These are phyloP conservation scores for Orbilia oligospora DNA, from an alignment of 2,329 filamentous ascomycete species.

Conservation along the genomic window DNA sequence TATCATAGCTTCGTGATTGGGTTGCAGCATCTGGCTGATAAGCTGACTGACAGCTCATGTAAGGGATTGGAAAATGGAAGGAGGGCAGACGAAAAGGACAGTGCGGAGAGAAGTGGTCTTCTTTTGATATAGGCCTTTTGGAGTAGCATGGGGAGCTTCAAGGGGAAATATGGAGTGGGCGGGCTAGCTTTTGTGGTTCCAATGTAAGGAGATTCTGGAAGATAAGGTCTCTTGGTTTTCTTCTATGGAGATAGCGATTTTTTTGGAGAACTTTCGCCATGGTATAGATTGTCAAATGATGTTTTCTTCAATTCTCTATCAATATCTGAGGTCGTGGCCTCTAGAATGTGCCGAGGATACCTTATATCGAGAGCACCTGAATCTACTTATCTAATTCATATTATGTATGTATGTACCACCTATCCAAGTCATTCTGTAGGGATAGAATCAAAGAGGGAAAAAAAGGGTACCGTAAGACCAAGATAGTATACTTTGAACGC, in stretches of 20 bases:
- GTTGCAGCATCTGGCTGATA: slow-evolving; percentile 47
- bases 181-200: not conserved
- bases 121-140: not conserved
- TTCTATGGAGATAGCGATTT: slow-evolving; percentile 18
- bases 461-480: slow-evolving; percentile 12
- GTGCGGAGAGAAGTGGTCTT: slow-evolving; percentile 13
- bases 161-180: not conserved
- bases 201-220: slow-evolving; percentile 8
- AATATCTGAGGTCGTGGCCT: slow-evolving; percentile 8
- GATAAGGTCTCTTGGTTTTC: slow-evolving; percentile 1
- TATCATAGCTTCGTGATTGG: slow-evolving; percentile 56
- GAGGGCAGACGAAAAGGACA: slow-evolving; percentile 21
- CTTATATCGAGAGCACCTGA: not conserved
- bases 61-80: slow-evolving; percentile 18
- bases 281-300: not conserved
- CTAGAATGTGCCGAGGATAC: slow-evolving; percentile 6
- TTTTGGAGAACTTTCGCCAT: not conserved
- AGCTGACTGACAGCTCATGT: slow-evolving; percentile 34
- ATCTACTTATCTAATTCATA: slow-evolving; percentile 13
- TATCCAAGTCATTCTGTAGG: slow-evolving; percentile 8
- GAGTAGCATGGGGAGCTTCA: not conserved
- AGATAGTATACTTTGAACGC: slow-evolving; percentile 41
- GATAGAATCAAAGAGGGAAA: slow-evolving; percentile 2
- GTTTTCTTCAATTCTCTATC: slow-evolving; percentile 7
- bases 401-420: slow-evolving; percentile 25